These are phyloP conservation scores for Russula lepida DNA, from an alignment of 768 basidiomycete genomes.

Conservation along the genomic window DNA sequence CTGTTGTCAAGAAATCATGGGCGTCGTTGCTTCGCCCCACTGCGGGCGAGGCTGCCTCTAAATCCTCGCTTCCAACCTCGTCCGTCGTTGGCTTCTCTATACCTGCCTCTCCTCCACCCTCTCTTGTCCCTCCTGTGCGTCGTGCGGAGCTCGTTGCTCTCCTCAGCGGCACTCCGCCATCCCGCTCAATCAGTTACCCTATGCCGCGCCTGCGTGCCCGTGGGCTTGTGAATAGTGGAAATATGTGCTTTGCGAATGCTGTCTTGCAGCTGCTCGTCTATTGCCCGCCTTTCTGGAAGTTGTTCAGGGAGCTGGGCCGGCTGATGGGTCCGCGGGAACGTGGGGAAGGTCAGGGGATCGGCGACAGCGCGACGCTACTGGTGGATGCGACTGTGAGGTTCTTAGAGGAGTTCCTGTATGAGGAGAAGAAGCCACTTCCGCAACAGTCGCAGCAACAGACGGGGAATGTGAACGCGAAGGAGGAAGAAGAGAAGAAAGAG, in stretches of 20 bases:
- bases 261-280: slow-evolving; percentile 88
- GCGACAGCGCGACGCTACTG: slow-evolving; percentile 37
- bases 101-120: slow-evolving; percentile 39
- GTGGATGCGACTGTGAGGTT: slow-evolving; percentile 66
- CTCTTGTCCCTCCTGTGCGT: slow-evolving; percentile 22
- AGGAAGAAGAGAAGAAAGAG: slow-evolving; percentile 39
- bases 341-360: slow-evolving; percentile 26
- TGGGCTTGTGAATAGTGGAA: slow-evolving; percentile 88
- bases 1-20: slow-evolving; percentile 54
- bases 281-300: slow-evolving; percentile 73
- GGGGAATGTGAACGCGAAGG: slow-evolving; percentile 31
- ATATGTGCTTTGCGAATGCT: slow-evolving; percentile 97
- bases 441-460: slow-evolving; percentile 7
- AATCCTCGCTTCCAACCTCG: slow-evolving; percentile 53
- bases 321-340: slow-evolving; percentile 29
- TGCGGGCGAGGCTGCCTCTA: slow-evolving; percentile 31
- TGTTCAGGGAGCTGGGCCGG: slow-evolving; percentile 66
- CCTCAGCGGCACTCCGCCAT: slow-evolving; percentile 36
- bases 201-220: slow-evolving; percentile 48
- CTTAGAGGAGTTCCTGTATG: slow-evolving; percentile 59
- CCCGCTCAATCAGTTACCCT: slow-evolving; percentile 8
- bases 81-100: slow-evolving; percentile 68
- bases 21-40: slow-evolving; percentile 57
- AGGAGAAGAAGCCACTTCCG: slow-evolving; percentile 27
- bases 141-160: slow-evolving; percentile 47